Percentiles rank a stretch among this genome's conserved stretches.
Evolutionary conservation across 306 rosid species (phyloP).

Genomic region (Trichosanthes truncata): DNA sequence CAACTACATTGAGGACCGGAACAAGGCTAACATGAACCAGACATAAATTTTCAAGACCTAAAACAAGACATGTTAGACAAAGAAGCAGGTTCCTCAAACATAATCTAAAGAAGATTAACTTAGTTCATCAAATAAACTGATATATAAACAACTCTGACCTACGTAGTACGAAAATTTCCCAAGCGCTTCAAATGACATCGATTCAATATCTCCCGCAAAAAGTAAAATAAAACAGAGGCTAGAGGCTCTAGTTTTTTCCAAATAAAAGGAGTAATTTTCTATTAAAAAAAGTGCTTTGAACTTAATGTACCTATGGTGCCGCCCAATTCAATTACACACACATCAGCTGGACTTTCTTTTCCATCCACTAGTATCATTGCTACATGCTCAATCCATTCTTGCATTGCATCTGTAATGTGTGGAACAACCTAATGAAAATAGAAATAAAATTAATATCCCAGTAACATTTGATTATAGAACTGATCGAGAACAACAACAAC

Average conservation of each 20-base stretch:
- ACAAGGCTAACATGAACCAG: no score
- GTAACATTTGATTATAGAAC: neutral
- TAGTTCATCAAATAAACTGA: no score
- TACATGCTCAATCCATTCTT: conserved; percentile 42
- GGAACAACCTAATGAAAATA: conserved; percentile 34
- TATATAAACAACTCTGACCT: no score
- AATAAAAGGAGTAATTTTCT: neutral
- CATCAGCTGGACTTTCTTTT: conserved; percentile 35
- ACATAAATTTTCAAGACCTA: no score
- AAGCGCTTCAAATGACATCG: conserved; percentile 49
- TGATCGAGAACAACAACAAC: neutral
- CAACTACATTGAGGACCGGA: no score
- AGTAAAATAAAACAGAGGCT: no score
- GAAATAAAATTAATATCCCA: neutral
- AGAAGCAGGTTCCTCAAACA: no score
- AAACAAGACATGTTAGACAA: no score
- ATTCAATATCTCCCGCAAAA: conserved; percentile 36
- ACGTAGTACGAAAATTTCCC: conserved; percentile 39
- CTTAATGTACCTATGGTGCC: conserved; percentile 34
- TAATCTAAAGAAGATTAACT: no score
- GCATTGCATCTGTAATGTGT: conserved; percentile 44
- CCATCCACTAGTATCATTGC: conserved; percentile 37
- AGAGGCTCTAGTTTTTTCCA: conserved; percentile 5
- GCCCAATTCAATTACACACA: conserved; percentile 44
- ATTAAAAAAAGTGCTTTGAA: neutral